Evolutionary conservation across 2,329 filamentous ascomycete species (phyloP).

Genomic region (Hymenotorrendiella dingleyae): DNA sequence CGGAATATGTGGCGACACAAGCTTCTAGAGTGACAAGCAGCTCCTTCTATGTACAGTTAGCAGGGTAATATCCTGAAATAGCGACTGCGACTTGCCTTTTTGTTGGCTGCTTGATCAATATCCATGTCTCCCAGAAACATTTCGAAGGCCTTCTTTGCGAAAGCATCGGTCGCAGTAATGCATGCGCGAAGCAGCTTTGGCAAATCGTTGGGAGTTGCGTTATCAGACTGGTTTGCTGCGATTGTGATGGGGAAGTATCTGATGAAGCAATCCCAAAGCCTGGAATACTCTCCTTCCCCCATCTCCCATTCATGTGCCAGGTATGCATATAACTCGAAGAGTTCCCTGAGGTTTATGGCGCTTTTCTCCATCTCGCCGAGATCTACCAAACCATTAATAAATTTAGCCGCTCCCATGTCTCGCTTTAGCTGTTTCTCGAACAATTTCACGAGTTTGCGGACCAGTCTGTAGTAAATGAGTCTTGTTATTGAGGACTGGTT

Average conservation of each 20-base stretch:
- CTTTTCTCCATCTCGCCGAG: conserved; percentile 26
- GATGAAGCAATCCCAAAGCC: conserved; percentile 24
- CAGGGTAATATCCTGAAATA: not conserved
- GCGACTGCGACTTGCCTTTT: conserved; percentile 22
- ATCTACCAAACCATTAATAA: conserved; percentile 21
- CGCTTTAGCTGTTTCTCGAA: conserved; percentile 13
- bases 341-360: conserved; percentile 20
- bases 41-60: conserved; percentile 24
- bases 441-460: conserved; percentile 16
- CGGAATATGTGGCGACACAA: conserved; percentile 18
- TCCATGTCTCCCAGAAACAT: conserved; percentile 23
- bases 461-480: conserved; percentile 17
- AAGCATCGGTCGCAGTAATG: conserved; percentile 23
- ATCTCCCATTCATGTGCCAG: conserved; percentile 20
- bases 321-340: conserved; percentile 23
- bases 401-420: conserved; percentile 10
- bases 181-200: conserved; percentile 21
- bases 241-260: conserved; percentile 29
- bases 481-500: conserved; percentile 18
- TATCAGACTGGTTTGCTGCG: conserved; percentile 11
- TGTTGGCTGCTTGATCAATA: conserved; percentile 23
- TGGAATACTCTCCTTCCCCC: conserved; percentile 7
- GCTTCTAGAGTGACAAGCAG: conserved; percentile 19
- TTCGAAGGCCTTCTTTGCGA: conserved; percentile 21
- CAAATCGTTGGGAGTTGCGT: conserved; percentile 18